Conservation (phyloP, 495 filamentous ascomycete species). For the Coniosporium apollinis region DNA sequence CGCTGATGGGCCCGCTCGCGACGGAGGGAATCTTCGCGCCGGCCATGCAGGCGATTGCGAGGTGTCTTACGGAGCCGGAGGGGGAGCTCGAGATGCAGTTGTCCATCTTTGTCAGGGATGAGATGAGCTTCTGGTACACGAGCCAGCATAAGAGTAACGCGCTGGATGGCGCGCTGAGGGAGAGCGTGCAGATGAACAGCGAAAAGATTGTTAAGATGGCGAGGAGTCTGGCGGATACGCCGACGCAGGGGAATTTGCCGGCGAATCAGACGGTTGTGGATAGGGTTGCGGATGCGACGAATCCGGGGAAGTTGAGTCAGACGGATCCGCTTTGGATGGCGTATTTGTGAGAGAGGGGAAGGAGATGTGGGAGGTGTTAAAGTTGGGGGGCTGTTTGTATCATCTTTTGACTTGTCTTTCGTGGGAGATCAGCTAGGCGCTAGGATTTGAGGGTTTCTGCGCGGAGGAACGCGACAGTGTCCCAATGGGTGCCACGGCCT, state of each 20-base stretch:
- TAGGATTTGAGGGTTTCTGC: too few species aligned
- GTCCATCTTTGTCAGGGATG: conserved; percentile 84
- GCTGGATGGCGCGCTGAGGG: conserved; percentile 56
- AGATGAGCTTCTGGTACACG: conserved; percentile 96
- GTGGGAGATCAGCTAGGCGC: too few species aligned
- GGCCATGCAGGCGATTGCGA: conserved; percentile 86
- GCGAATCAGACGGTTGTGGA: conserved; percentile 96
- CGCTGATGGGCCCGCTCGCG: conserved; percentile 83
- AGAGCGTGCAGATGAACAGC: conserved; percentile 74
- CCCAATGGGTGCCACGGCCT: too few species aligned
- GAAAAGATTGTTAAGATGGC: conserved; percentile 83
- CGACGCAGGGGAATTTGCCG: conserved; percentile 43
- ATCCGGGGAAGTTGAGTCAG: conserved; percentile 65
- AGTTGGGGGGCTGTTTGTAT: too few species aligned
- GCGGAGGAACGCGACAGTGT: too few species aligned
- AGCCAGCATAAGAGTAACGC: conserved; percentile 53
- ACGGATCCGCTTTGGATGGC: conserved; percentile 96
- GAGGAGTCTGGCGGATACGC: conserved; percentile 54
- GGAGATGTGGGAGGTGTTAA: too few species aligned
- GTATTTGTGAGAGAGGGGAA: conserved; percentile 71
- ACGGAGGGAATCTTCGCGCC: conserved; percentile 88
- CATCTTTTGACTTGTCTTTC: too few species aligned
- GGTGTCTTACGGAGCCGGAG: conserved; percentile 82
- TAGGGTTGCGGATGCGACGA: conserved; percentile 65
- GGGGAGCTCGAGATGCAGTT: conserved; percentile 82